Base-by-base conservation (phyloP, 1,284 basidiomycete genomes). In the Serendipita sp. region DNA sequence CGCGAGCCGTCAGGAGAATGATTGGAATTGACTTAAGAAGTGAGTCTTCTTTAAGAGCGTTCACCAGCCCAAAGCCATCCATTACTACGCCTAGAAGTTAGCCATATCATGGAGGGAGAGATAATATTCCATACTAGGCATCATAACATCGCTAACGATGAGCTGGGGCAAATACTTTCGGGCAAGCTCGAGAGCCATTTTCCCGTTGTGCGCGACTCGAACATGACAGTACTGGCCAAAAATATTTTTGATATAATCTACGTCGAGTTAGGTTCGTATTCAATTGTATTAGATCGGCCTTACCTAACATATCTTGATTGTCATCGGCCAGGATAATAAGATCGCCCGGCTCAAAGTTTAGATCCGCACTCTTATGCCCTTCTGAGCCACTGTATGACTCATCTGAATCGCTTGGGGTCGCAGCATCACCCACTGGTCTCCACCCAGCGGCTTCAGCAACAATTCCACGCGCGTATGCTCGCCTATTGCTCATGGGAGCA, bases 71-170 rank as follows among this genome's bases (percentile, higher is more conserved):
- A 68, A 63, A 65, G n/a, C 68, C 66, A 61, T 67, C 65, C 43
- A 67, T 38, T 3, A 68, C 68, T 69, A 55, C 35, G 29, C 45
- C 6, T 29, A 58, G 29, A 22, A 29, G 50, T 58, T 12, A 2
- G 22, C 3, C 0, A 12, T n/a, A 12, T 17, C 22, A 41, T 30
- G 13, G 6, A 32, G 4, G 6, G 42, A 6, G 22, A 58, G 5
- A 32, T 47, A 5, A 15, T 22, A 22, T 38, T 12, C 17, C 30
- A 62, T 66, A 69, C 66, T 61, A 2, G 74, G 74, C 73, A 77
- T 74, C 71, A 74, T 74, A 4, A 75, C 71, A 62, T 78, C 76
- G 1, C 72, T 71, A 10, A 76, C 67, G 63, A 77, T 72, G 66
- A 53, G 71, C 69, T 66, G 67, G 5, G 68, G 71, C 6, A 65